phyloP scores from a whole-genome alignment of 352 stramenopile species.

The Pythium plurisporium region DNA sequence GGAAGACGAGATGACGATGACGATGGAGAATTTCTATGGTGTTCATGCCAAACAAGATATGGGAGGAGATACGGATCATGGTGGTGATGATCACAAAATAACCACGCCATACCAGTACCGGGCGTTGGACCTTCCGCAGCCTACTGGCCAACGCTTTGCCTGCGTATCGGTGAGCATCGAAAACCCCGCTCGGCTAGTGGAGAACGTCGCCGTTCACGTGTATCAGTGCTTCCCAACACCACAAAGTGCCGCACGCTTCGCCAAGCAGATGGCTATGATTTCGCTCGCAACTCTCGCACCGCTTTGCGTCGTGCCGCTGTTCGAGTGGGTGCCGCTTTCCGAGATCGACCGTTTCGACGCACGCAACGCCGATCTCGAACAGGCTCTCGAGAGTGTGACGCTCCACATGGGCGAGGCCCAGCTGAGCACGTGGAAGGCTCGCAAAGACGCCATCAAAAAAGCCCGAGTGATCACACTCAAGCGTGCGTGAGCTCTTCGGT shows the following conservation, averaged over 20 bases:
- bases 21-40: slow-evolving; percentile 55
- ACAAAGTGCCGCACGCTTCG: slow-evolving; percentile 73
- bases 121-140: slow-evolving; percentile 37
- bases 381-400: slow-evolving; percentile 52
- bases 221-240: slow-evolving; percentile 80
- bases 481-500: background rate
- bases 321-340: slow-evolving; percentile 66
- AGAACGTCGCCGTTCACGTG: slow-evolving; percentile 61
- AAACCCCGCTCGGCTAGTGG: slow-evolving; percentile 27
- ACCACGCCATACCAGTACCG: slow-evolving; percentile 36
- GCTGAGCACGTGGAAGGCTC: slow-evolving; percentile 61
- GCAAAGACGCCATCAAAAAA: slow-evolving; percentile 65
- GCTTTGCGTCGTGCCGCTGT: slow-evolving; percentile 70
- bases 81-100: background rate
- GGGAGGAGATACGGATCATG: too few species aligned
- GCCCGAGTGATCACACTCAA: slow-evolving; percentile 18
- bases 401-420: slow-evolving; percentile 11
- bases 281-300: slow-evolving; percentile 33
- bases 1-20: slow-evolving; percentile 80
- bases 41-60: background rate
- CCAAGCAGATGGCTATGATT: slow-evolving; percentile 43
- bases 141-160: slow-evolving; percentile 68
- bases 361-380: slow-evolving; percentile 52
- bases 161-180: slow-evolving; percentile 54
- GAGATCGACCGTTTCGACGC: slow-evolving; percentile 74